These are phyloP conservation scores for Hyaloscypha hepaticicola DNA, from an alignment of 495 filamentous ascomycete genomes.

Conservation along the genomic window DNA sequence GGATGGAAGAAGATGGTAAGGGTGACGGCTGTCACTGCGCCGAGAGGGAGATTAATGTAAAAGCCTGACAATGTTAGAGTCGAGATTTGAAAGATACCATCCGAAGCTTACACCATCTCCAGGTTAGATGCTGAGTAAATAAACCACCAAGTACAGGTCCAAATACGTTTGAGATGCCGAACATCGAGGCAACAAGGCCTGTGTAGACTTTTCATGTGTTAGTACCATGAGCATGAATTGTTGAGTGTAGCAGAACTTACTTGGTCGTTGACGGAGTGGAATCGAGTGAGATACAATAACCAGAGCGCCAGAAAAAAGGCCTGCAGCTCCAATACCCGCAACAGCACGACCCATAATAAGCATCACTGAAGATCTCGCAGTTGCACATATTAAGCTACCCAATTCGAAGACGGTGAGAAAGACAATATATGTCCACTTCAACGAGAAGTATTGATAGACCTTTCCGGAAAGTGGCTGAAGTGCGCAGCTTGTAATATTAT, in stretches of 20 bases:
- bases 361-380: slow-evolving; percentile 48
- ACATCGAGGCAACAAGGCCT: slow-evolving; percentile 50
- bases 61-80: slow-evolving; percentile 5
- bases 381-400: slow-evolving; percentile 55
- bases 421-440: slow-evolving; percentile 42
- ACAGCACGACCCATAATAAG: slow-evolving; percentile 60
- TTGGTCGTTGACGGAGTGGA: slow-evolving; percentile 18
- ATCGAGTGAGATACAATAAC: slow-evolving; percentile 19
- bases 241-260: slow-evolving; percentile 7
- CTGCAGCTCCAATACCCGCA: slow-evolving; percentile 50
- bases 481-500: slow-evolving; percentile 26
- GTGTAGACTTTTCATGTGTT: slow-evolving; percentile 10
- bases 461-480: slow-evolving; percentile 47
- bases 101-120: slow-evolving; percentile 42
- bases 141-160: slow-evolving; percentile 62
- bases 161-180: slow-evolving; percentile 43
- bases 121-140: slow-evolving; percentile 58
- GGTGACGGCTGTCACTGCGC: slow-evolving; percentile 52
- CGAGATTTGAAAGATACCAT: slow-evolving; percentile 26
- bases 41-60: slow-evolving; percentile 52
- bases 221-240: not conserved
- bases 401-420: slow-evolving; percentile 47
- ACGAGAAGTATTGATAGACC: slow-evolving; percentile 34
- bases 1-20: slow-evolving; percentile 52
- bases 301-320: slow-evolving; percentile 39